Evolutionary conservation across 805 yeast genomes (phyloP).

Genomic region (Wickerhamomyces strasburgensis): DNA sequence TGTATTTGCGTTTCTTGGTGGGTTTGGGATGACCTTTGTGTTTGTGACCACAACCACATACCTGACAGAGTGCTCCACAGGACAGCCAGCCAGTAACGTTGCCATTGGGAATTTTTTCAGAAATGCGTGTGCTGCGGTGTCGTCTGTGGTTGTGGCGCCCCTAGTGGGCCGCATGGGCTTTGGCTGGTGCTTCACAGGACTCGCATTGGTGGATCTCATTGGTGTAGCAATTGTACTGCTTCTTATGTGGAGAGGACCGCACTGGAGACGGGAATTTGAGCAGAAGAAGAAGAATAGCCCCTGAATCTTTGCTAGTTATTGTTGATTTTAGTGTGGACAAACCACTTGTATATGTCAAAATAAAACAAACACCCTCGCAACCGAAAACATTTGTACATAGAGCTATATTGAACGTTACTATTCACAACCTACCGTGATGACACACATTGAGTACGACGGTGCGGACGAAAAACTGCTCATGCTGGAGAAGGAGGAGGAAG

Average conservation of each 20-base stretch:
- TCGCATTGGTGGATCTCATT: conserved; percentile 34
- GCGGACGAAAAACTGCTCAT: no score
- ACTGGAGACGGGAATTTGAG: conserved; percentile 18
- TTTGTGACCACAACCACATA: conserved; percentile 50
- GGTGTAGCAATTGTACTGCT: conserved; percentile 14
- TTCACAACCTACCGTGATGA: no score
- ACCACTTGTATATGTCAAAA: no score
- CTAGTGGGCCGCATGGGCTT: conserved; percentile 35
- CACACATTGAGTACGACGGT: no score
- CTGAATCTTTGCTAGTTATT: no score
- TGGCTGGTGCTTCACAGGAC: conserved; percentile 53
- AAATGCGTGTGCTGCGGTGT: conserved; percentile 49
- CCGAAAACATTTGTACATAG: no score
- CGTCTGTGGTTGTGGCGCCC: conserved; percentile 40
- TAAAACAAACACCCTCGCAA: no score
- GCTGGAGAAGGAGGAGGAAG: no score
- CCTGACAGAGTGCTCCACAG: conserved; percentile 44
- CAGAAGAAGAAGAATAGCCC: conserved; percentile 6
- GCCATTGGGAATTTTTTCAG: conserved; percentile 51
- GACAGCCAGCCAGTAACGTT: conserved; percentile 48
- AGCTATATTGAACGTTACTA: no score
- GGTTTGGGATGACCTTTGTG: conserved; percentile 54
- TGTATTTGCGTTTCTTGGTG: conserved; percentile 40
- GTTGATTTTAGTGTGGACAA: no score
- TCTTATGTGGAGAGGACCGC: conserved; percentile 14